Evolutionary conservation across 768 basidiomycete genomes (phyloP).

Genomic region (Boletus vermiculosoides): DNA sequence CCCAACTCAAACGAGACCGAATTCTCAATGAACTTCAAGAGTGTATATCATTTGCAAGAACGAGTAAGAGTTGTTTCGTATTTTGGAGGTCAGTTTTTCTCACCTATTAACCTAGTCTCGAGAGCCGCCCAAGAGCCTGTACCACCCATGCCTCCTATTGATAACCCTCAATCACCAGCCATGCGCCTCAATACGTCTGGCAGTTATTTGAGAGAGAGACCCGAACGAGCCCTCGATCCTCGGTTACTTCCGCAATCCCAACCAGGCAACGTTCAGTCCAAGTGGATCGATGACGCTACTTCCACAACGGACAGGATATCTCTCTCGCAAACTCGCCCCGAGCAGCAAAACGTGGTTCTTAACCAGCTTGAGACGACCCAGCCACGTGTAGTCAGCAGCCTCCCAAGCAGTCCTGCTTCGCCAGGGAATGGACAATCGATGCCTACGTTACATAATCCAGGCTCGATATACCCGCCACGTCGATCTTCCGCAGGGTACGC

Average conservation of each 20-base stretch:
- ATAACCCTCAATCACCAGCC: conserved; percentile 29
- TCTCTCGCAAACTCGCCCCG: conserved; percentile 2
- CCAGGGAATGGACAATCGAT: conserved; percentile 14
- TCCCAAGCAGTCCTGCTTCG: conserved; percentile 4
- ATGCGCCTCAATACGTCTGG: background rate
- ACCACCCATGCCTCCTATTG: conserved; percentile 61
- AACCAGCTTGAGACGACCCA: conserved; percentile 4
- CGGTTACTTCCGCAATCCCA: conserved; percentile 5
- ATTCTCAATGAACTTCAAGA: conserved; percentile 73
- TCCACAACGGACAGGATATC: background rate
- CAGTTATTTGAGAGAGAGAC: conserved; percentile 13
- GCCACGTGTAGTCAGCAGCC: background rate
- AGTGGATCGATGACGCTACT: background rate
- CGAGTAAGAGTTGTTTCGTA: conserved; percentile 46
- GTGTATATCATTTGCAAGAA: conserved; percentile 78
- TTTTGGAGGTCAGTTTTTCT: conserved; percentile 4
- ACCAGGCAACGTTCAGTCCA: background rate
- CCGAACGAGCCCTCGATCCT: conserved; percentile 25
- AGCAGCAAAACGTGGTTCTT: conserved; percentile 4
- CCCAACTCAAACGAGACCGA: conserved; percentile 55
- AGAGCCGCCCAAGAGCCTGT: conserved; percentile 61
- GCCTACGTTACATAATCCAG: conserved; percentile 21
- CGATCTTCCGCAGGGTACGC: conserved; percentile 23
- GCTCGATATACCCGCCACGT: conserved; percentile 20
- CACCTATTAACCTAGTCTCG: conserved; percentile 41